Percentiles rank a stretch among this genome's conserved stretches.
These are phyloP conservation scores for Physcia stellaris DNA, from an alignment of 495 filamentous ascomycete species.

Conservation along the genomic window DNA sequence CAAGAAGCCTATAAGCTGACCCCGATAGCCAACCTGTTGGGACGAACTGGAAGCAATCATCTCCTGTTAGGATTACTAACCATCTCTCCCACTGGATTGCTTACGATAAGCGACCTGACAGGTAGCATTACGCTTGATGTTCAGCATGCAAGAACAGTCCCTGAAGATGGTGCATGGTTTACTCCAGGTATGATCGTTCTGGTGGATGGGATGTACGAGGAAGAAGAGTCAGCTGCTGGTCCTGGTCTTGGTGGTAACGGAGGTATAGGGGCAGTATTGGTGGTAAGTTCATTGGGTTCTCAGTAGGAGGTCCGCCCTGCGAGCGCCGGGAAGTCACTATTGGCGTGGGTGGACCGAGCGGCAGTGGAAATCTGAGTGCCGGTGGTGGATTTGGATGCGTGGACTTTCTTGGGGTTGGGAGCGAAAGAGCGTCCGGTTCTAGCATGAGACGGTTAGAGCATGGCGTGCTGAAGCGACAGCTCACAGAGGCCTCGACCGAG, in stretches of 20 bases:
- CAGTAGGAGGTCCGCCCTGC: constrained; percentile 77
- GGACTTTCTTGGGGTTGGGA: constrained; percentile 85
- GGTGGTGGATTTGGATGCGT: constrained; percentile 87
- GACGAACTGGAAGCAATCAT: constrained; percentile 72
- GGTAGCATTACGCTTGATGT: constrained; percentile 79
- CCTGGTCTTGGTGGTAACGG: constrained; percentile 57
- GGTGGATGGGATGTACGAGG: constrained; percentile 87
- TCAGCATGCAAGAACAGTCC: constrained; percentile 64
- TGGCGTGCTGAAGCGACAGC: constrained; percentile 18
- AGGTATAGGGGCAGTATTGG: constrained; percentile 83
- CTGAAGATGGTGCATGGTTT: constrained; percentile 80
- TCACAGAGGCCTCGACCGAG: constrained; percentile 20
- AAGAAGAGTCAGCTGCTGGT: constrained; percentile 58
- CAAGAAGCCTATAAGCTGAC: constrained; percentile 76
- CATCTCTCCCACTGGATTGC: constrained; percentile 64
- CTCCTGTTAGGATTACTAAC: constrained; percentile 76
- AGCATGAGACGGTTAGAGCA: constrained; percentile 66
- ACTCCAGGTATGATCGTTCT: constrained; percentile 89
- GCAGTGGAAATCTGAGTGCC: constrained; percentile 30
- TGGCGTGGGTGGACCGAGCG: constrained; percentile 45
- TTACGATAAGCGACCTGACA: constrained; percentile 73
- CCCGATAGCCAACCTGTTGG: constrained; percentile 83
- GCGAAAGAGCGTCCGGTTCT: constrained; percentile 68
- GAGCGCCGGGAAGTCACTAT: constrained; percentile 70
- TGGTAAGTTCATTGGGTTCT: constrained; percentile 77